These are phyloP conservation scores for Aspergillus ustus DNA, from an alignment of 2,329 filamentous ascomycete genomes.

Conservation along the genomic window DNA sequence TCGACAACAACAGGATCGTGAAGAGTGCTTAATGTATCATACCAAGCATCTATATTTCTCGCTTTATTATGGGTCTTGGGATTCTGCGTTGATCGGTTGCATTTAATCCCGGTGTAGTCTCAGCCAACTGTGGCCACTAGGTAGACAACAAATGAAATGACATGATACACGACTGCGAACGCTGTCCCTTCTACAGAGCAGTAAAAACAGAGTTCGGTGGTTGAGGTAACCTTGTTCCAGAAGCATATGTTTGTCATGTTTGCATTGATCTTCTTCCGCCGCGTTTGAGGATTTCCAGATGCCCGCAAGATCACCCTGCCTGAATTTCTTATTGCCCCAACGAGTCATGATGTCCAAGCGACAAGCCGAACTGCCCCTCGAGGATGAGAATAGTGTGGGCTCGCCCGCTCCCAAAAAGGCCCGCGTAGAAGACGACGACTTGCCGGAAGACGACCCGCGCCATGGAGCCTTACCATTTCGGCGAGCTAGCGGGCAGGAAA, in stretches of 20 bases:
- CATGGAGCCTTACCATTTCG: constrained; percentile 33
- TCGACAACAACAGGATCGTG: constrained; percentile 74
- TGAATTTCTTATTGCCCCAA: constrained; percentile 7
- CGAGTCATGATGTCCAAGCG: constrained; percentile 51
- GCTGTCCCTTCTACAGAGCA: background rate
- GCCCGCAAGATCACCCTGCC: constrained; percentile 17
- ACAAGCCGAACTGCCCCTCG: constrained; percentile 50
- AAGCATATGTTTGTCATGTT: constrained; percentile 33
- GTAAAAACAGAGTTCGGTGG: background rate
- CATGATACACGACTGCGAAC: constrained; percentile 1
- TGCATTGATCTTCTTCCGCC: constrained; percentile 29
- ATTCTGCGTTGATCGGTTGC: constrained; percentile 30
- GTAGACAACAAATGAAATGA: constrained; percentile 27
- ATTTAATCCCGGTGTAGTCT: constrained; percentile 23
- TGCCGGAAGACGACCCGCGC: constrained; percentile 30
- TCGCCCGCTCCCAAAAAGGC: constrained; percentile 53
- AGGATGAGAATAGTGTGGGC: constrained; percentile 36
- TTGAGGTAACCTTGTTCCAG: background rate
- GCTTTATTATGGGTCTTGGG: constrained; percentile 35
- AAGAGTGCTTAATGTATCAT: constrained; percentile 50
- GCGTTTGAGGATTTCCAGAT: constrained; percentile 28
- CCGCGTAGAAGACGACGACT: constrained; percentile 43
- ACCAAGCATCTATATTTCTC: constrained; percentile 33
- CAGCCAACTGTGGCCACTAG: constrained; percentile 8
- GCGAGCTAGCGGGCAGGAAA: constrained; percentile 35